Conservation (phyloP, 2,329 filamentous ascomycete genomes). For the Colletotrichum limetticola region DNA sequence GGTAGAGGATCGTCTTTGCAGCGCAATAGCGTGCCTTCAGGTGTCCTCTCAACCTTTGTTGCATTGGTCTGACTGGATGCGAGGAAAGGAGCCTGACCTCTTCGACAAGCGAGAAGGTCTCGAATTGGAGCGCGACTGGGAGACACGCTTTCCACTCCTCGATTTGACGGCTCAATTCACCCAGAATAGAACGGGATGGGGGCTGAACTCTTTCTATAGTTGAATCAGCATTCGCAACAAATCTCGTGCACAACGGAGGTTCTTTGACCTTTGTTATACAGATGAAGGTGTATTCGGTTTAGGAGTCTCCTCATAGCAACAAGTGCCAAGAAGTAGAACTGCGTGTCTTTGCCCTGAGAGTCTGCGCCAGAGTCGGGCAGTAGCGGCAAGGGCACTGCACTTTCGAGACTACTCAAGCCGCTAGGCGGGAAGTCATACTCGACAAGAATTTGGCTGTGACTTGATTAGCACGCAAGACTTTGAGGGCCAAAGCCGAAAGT, state of each 20-base stretch:
- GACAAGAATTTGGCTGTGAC: neutral
- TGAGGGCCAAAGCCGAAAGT: neutral
- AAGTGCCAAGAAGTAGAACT: constrained; percentile 27
- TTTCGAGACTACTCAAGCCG: constrained; percentile 10
- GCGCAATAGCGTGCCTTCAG: constrained; percentile 22
- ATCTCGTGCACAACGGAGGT: neutral
- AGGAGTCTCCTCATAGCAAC: constrained; percentile 23
- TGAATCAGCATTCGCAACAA: neutral
- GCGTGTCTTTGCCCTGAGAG: neutral
- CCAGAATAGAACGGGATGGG: neutral
- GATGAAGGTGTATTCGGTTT: constrained; percentile 13
- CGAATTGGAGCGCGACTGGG: no score
- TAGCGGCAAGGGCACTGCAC: constrained; percentile 5
- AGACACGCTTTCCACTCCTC: no score
- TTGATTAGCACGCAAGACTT: neutral
- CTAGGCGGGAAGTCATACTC: neutral
- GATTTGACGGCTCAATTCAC: neutral
- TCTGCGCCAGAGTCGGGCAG: neutral
- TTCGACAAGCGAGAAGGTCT: neutral
- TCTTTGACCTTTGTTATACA: constrained; percentile 10
- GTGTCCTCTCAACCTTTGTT: constrained; percentile 10
- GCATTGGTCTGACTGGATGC: neutral
- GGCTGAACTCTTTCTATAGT: neutral
- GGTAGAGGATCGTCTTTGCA: constrained; percentile 29
- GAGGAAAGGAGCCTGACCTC: neutral